A percentile compares a stretch with the other conserved stretches of the same genome.
Conservation (phyloP, 2,329 filamentous ascomycete species). For the Acrodontium crateriforme region DNA sequence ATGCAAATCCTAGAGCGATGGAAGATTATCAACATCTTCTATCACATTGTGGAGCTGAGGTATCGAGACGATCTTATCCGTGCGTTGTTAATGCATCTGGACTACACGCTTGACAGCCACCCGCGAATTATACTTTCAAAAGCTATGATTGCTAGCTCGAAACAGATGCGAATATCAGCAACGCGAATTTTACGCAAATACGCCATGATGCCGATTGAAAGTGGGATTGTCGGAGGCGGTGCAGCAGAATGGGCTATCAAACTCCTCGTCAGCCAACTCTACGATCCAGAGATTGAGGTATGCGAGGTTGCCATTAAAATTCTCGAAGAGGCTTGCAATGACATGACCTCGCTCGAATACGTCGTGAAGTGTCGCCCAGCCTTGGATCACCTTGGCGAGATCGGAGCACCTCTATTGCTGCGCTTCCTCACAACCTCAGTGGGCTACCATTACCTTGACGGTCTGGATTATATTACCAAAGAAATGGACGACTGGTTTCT, state of each 20-base stretch:
- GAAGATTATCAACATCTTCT: conserved; percentile 99
- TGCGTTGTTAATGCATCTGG: conserved; percentile 75
- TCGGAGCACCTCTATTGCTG: conserved; percentile 80
- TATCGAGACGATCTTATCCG: conserved; percentile 86
- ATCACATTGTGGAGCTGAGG: conserved; percentile 86
- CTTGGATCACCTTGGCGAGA: conserved; percentile 89
- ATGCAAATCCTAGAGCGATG: conserved; percentile 84
- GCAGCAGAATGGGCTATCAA: conserved; percentile 94
- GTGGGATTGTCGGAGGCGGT: conserved; percentile 30
- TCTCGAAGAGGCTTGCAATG: conserved; percentile 91
- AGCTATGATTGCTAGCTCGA: conserved; percentile 79
- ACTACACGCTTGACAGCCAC: conserved; percentile 75
- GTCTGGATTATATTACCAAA: conserved; percentile 94
- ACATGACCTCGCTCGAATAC: conserved; percentile 79
- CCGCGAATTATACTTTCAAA: conserved; percentile 87
- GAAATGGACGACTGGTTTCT: conserved; percentile 99
- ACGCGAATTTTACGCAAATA: conserved; percentile 82
- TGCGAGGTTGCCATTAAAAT: conserved; percentile 95
- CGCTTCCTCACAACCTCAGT: conserved; percentile 92
- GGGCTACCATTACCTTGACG: conserved; percentile 93
- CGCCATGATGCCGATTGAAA: conserved; percentile 46
- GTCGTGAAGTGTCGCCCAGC: conserved; percentile 93
- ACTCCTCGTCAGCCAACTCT: conserved; percentile 91
- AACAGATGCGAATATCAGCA: conserved; percentile 78
- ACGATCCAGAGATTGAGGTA: conserved; percentile 93